Evolutionary conservation across 768 basidiomycete genomes (phyloP), one percentile per base, ranked within the genome.

Genomic region (Lentinula lateritia): DNA sequence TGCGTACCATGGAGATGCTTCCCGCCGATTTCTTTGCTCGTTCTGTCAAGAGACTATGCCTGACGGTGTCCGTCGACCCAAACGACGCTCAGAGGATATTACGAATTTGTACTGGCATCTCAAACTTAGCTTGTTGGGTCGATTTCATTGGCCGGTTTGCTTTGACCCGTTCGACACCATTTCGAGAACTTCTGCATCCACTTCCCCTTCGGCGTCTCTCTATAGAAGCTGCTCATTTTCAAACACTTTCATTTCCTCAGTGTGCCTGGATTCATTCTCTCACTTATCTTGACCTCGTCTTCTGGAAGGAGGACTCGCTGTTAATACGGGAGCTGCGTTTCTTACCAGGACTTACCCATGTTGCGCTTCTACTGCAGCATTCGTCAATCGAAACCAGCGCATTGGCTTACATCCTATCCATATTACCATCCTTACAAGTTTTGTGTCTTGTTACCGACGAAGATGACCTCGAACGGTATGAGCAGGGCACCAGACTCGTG

Each of bases 81-180:
- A 32, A 39, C n/a, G 63, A 73, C 57, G 73, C 75, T 15, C 66
- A 63, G 54, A 66, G 61, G n/a, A 72, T 79, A 48, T 66, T 79
- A 13, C 62, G 64, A 15, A 68, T 70, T 18, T 80, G 79, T 65
- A 75, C 69, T 2, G 74, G 76, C 16, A 72, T 76, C 48, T 64
- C 68, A 38, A 71, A 71, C 50, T 69, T 80, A 23, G 76, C 74
- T 6, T 73, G 76, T 50, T 78, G 76, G 76, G 70, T 75, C 35
- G 71, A 75, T 52, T 73, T 71, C 58, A 61, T 54, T 48, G 42
- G 48, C 41, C 62, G 62, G 36, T 59, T 64, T 58, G 60, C 48
- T 38, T 59, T 53, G 43, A 60, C 65, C 60, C 60, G 45, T 38
- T 59, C 55, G 43, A 23, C 18, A 56, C 69, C 20, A 58, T 75